Conservation (phyloP, 2,329 filamentous ascomycete genomes). For the Thermoascus crustaceus region DNA sequence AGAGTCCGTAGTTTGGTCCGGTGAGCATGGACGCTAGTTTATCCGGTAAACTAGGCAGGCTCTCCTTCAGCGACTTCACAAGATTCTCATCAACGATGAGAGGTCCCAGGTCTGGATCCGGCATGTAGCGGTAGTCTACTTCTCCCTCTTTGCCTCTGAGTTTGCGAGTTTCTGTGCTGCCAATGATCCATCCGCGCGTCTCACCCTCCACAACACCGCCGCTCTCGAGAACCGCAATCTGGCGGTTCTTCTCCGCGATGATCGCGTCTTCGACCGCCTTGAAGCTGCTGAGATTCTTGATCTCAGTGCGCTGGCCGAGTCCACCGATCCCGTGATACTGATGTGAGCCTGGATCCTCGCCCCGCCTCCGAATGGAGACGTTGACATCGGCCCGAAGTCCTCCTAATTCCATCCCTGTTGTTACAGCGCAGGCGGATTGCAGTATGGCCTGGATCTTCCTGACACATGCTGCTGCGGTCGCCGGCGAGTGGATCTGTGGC, state of each 20-base stretch:
- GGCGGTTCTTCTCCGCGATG: slow-evolving; percentile 78
- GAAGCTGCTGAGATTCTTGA: slow-evolving; percentile 93
- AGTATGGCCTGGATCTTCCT: slow-evolving; percentile 79
- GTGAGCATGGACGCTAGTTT: slow-evolving; percentile 57
- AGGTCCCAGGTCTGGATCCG: slow-evolving; percentile 81
- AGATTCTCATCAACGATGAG: slow-evolving; percentile 66
- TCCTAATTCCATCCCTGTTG: slow-evolving; percentile 86
- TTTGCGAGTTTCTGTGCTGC: slow-evolving; percentile 69
- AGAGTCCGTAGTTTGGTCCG: slow-evolving; percentile 55
- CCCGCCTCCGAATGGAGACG: slow-evolving; percentile 67
- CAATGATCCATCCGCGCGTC: slow-evolving; percentile 86
- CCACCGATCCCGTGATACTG: slow-evolving; percentile 51
- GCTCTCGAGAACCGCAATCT: slow-evolving; percentile 69
- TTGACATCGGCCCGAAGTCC: slow-evolving; percentile 92
- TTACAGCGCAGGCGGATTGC: slow-evolving; percentile 72
- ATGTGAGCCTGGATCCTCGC: slow-evolving; percentile 34
- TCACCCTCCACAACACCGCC: slow-evolving; percentile 73
- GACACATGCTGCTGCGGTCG: slow-evolving; percentile 80
- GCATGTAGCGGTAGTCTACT: slow-evolving; percentile 98
- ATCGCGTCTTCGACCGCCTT: slow-evolving; percentile 94
- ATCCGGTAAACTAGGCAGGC: slow-evolving; percentile 66
- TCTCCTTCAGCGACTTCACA: slow-evolving; percentile 53
- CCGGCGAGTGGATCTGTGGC: slow-evolving; percentile 78
- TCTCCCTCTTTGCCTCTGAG: slow-evolving; percentile 91
- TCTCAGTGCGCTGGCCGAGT: slow-evolving; percentile 84